Base-by-base conservation (phyloP, 179 eudicot species). In the Corrigiola litoralis region DNA sequence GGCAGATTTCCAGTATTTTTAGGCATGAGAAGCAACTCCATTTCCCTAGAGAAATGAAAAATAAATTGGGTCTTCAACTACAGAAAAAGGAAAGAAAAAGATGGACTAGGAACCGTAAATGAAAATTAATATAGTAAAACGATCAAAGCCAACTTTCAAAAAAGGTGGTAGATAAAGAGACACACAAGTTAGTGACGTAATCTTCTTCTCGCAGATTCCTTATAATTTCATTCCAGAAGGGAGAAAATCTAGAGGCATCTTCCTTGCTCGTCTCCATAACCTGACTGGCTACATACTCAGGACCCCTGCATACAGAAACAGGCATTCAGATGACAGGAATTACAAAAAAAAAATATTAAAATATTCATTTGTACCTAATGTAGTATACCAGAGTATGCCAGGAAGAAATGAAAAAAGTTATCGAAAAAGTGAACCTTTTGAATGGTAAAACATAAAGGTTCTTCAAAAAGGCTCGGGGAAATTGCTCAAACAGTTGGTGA, bases 191-290 rank as follows among this genome's bases (percentile, higher is more conserved):
- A 40, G 84, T 84, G 48, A 95, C 42, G 59, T 86, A 92, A 76
- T 95, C 99, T 77, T 95, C 99, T 68, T 95, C 99, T 47, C 99
- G 87, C 60, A 95, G 77, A 68, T 92, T 95, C 75, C 68, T 81
- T 60, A 88, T 63, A 50, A 95, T 92, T 83, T 95, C 99, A 73
- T 95, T 95, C 99, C 99, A 95, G 63, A 95, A 95, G 47, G 99
- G 99, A 64, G 96, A 74, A 84, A 95, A 95, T 48, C 66, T 84
- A 72, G 89, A 79, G 52, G 95, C 97, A 79, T 92, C 96, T 71
- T 75, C 78, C 75, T 88, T 95, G 79, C 65, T 78, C 57, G 80
- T 85, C 79, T 84, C 97, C 66, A 74, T 37, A 57, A 61, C 99
- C 86, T 79, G 83, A 77, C 79, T 76, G 67, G 74, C 63, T 63